These are phyloP conservation scores for Ustilago esculenta DNA, from an alignment of 1,284 basidiomycete genomes.

Conservation along the genomic window DNA sequence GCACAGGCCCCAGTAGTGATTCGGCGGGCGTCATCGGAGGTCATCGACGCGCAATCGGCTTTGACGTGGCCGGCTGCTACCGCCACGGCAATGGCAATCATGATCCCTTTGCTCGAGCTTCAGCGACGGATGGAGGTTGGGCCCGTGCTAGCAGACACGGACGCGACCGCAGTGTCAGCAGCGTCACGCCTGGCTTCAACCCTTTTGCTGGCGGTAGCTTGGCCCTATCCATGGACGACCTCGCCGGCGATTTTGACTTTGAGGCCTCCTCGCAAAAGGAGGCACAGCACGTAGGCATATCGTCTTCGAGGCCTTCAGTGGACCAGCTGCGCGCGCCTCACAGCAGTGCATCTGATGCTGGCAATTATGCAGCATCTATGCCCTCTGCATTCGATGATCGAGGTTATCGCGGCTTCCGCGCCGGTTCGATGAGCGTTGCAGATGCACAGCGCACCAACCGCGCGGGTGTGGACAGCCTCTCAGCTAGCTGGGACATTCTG, in stretches of 20 bases:
- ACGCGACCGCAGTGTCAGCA: constrained; percentile 33
- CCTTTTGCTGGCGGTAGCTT: constrained; percentile 46
- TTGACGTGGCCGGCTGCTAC: constrained; percentile 26
- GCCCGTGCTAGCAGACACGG: constrained; percentile 17
- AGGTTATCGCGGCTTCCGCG: constrained; percentile 15
- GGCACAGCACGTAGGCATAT: neutral
- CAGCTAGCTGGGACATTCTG: constrained; percentile 46
- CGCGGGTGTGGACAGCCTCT: constrained; percentile 34
- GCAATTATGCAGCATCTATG: constrained; percentile 50
- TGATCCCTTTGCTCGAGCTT: neutral
- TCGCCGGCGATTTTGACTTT: constrained; percentile 38
- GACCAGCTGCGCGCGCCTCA: constrained; percentile 22
- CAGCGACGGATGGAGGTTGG: constrained; percentile 8
- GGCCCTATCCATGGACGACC: constrained; percentile 55
- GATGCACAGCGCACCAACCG: constrained; percentile 9
- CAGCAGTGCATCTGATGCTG: constrained; percentile 20
- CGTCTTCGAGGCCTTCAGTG: neutral
- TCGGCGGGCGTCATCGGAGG: constrained; percentile 35
- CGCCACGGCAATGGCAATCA: neutral
- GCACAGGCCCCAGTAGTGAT: constrained; percentile 12
- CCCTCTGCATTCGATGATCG: constrained; percentile 37
- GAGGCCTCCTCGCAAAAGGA: constrained; percentile 14
- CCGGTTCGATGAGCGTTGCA: constrained; percentile 13
- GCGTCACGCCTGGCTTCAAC: constrained; percentile 26
- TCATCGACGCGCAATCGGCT: constrained; percentile 55